These are phyloP conservation scores for Solioccasus polychromus DNA, from an alignment of 768 basidiomycete species.

Conservation along the genomic window DNA sequence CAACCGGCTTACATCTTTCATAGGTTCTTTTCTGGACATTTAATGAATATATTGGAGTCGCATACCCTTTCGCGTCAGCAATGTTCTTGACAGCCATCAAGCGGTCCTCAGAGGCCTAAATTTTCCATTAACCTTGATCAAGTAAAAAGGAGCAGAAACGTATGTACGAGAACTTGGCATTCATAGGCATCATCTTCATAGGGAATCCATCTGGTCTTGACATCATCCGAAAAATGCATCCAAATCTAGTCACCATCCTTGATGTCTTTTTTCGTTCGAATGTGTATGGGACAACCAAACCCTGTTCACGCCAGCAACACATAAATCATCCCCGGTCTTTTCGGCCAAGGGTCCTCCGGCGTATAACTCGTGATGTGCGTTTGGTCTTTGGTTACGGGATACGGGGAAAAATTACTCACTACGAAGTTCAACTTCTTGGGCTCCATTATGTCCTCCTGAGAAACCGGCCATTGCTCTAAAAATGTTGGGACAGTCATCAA, in stretches of 20 bases:
- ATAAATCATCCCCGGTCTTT: constrained; percentile 14
- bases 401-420: constrained; percentile 9
- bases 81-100: constrained; percentile 33
- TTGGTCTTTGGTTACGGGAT: no score
- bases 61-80: constrained; percentile 38
- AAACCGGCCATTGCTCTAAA: no score
- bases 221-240: constrained; percentile 4
- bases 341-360: constrained; percentile 14
- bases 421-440: constrained; percentile 17
- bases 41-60: constrained; percentile 43
- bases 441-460: constrained; percentile 11
- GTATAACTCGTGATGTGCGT: constrained; percentile 4
- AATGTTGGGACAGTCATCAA: constrained; percentile 21
- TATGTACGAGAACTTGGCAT: constrained; percentile 35
- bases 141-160: no score
- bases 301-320: constrained; percentile 20
- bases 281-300: constrained; percentile 7
- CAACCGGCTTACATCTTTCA: constrained; percentile 33
- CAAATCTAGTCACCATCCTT: constrained; percentile 17
- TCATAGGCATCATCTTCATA: constrained; percentile 34
- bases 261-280: no score
- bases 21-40: constrained; percentile 41
- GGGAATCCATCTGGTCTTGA: constrained; percentile 30
- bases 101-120: constrained; percentile 4
- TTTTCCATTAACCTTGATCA: background rate